A percentile compares a stretch with the other conserved stretches of the same genome.
These are phyloP conservation scores for Pyricularia sp. DNA, from an alignment of 2,329 filamentous ascomycete species.

Conservation along the genomic window DNA sequence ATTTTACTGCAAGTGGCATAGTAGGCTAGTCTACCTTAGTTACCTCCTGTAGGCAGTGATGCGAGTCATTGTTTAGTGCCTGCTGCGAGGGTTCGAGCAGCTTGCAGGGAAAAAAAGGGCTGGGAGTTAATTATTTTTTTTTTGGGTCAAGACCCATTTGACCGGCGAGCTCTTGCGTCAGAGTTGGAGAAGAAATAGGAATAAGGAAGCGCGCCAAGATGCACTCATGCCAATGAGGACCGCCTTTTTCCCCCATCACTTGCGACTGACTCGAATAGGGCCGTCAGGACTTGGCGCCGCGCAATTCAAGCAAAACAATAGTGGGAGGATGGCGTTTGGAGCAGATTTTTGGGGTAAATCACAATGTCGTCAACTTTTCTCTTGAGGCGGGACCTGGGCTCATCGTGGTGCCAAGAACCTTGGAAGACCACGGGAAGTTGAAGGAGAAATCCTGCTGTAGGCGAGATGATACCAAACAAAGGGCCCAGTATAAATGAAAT, in stretches of 20 bases:
- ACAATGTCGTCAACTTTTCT: not conserved
- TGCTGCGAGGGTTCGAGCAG: not conserved
- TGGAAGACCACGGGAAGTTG: not conserved
- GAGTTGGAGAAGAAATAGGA: not conserved
- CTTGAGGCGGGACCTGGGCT: not conserved
- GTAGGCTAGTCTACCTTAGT: too few relatives aligned
- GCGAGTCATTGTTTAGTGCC: not conserved
- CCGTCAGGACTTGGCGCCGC: not conserved
- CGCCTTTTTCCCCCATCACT: not conserved
- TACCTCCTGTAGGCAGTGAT: not conserved
- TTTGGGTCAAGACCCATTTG: not conserved
- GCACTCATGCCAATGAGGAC: not conserved
- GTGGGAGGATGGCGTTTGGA: not conserved
- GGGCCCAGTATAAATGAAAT: not conserved
- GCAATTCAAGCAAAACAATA: not conserved
- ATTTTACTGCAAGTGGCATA: not conserved
- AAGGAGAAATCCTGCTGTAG: not conserved
- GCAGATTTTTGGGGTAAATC: not conserved
- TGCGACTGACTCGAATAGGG: not conserved
- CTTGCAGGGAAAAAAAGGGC: not conserved
- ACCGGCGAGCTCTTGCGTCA: not conserved
- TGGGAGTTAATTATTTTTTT: not conserved
- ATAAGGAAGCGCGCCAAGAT: not conserved
- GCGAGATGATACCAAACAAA: not conserved
- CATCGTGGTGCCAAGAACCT: not conserved